These are phyloP conservation scores for Torrubiellomyces zombiae DNA, from an alignment of 2,329 filamentous ascomycete species.

Conservation along the genomic window DNA sequence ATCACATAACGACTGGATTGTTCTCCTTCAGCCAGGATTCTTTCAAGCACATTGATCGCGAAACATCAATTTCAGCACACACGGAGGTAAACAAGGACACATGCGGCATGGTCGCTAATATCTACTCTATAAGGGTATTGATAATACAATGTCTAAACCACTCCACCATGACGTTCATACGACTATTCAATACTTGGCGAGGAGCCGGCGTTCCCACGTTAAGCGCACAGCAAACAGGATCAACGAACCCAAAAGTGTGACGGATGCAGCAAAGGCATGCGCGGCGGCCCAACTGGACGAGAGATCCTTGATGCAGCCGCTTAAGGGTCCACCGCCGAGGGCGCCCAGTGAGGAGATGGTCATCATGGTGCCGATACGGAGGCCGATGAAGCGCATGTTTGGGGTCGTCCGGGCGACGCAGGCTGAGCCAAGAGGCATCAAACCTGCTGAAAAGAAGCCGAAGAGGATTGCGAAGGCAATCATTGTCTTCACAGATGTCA, in stretches of 20 bases:
- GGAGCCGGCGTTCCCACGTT: constrained; percentile 3
- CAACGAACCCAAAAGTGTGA: constrained; percentile 6
- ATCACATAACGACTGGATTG: too few relatives aligned
- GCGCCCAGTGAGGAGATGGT: constrained; percentile 11
- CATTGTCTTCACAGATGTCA: constrained; percentile 7
- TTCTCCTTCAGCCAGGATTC: too few relatives aligned
- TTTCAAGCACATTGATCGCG: too few relatives aligned
- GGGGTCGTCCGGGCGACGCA: constrained; percentile 14
- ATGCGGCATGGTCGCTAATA: too few relatives aligned
- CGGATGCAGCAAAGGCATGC: constrained; percentile 5
- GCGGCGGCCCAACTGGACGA: constrained; percentile 4
- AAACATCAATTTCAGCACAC: too few relatives aligned
- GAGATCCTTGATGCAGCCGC: constrained; percentile 7
- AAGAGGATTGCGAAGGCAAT: constrained; percentile 11
- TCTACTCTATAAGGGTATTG: too few relatives aligned
- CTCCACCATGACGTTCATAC: too few relatives aligned
- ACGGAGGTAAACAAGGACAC: too few relatives aligned
- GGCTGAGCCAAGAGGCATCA: constrained; percentile 17
- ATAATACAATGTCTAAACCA: too few relatives aligned
- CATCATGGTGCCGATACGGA: constrained; percentile 17
- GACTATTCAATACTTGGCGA: constrained; percentile 5
- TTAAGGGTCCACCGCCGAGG: constrained; percentile 10
- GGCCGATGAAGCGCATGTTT: constrained; percentile 13
- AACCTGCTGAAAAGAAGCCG: constrained; percentile 14
- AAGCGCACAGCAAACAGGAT: constrained; percentile 6